Percentiles rank a stretch among this genome's conserved stretches.
Evolutionary conservation across 192 early-diverging fungal species (phyloP).

Genomic region (Linderina pennispora): DNA sequence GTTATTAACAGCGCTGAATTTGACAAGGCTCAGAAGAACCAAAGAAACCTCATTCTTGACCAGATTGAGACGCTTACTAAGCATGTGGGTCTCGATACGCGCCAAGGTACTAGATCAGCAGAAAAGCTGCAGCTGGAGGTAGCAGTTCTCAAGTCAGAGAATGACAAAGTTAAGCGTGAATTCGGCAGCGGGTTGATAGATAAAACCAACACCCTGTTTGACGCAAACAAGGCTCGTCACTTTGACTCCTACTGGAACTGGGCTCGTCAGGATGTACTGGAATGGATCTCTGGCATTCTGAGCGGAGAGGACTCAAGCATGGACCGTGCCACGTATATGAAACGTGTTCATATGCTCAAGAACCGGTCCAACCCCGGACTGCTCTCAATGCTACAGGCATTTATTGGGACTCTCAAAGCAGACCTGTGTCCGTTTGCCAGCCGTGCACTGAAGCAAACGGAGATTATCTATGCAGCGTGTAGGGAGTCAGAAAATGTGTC

Average conservation of each 20-base stretch:
- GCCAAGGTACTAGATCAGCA: conserved; percentile 56
- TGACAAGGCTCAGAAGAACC: conserved; percentile 65
- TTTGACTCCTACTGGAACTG: conserved; percentile 99
- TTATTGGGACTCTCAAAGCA: conserved; percentile 54
- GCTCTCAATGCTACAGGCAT: conserved; percentile 74
- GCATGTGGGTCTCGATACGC: conserved; percentile 75
- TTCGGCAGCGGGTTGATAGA: conserved; percentile 71
- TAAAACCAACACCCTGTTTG: conserved; percentile 76
- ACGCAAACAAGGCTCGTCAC: conserved; percentile 69
- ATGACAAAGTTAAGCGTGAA: conserved; percentile 75
- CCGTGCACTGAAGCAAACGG: conserved; percentile 44
- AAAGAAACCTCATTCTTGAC: conserved; percentile 63
- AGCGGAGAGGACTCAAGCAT: conserved; percentile 67
- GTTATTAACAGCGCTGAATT: conserved; percentile 88
- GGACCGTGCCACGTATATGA: conserved; percentile 50
- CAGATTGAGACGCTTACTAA: conserved; percentile 82
- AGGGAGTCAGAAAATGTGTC: conserved; percentile 54
- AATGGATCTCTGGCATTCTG: conserved; percentile 67
- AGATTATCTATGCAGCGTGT: conserved; percentile 66
- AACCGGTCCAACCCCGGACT: conserved; percentile 72
- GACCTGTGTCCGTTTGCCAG: conserved; percentile 60
- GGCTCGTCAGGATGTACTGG: conserved; percentile 51
- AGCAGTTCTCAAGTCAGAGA: conserved; percentile 58
- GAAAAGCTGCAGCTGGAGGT: conserved; percentile 56
- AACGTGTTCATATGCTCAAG: conserved; percentile 50